Percentiles rank a stretch among this genome's conserved stretches.
Conservation (phyloP, 441 rosid species). For the Gossypium trilobum region DNA sequence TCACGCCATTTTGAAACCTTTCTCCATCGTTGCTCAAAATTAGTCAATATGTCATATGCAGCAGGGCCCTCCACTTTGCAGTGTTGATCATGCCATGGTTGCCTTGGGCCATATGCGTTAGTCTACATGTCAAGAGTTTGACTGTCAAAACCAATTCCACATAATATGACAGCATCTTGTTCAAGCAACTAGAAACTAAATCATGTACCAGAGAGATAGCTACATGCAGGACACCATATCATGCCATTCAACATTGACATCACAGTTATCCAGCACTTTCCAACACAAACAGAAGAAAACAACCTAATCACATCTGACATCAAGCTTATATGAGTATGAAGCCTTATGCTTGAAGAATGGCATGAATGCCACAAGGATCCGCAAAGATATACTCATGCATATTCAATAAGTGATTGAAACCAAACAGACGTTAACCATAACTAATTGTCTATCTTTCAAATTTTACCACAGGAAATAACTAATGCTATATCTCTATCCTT, state of each 20-base stretch:
- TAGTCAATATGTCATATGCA: constrained; percentile 58
- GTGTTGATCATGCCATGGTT: constrained; percentile 85
- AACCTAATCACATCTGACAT: not conserved
- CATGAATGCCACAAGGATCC: not conserved
- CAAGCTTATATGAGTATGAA: not conserved
- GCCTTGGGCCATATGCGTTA: constrained; percentile 43
- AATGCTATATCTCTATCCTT: not conserved
- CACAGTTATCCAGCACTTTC: not conserved
- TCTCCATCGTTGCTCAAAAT: constrained; percentile 68
- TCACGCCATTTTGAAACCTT: constrained; percentile 57
- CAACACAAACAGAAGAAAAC: not conserved
- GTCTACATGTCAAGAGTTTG: constrained; percentile 25
- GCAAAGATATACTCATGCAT: not conserved
- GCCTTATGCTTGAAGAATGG: not conserved
- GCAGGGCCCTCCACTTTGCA: constrained; percentile 82
- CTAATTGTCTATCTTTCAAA: not conserved
- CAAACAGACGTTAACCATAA: not conserved
- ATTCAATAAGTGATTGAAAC: not conserved
- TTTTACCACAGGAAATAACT: not conserved
- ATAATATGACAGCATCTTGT: not conserved
- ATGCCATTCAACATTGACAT: not conserved
- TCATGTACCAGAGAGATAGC: not conserved
- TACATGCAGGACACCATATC: not conserved
- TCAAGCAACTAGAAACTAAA: not conserved
- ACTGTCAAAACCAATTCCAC: constrained; percentile 9